Conservation (phyloP, 495 filamentous ascomycete species). For the Aspergillus heteromorphus region DNA sequence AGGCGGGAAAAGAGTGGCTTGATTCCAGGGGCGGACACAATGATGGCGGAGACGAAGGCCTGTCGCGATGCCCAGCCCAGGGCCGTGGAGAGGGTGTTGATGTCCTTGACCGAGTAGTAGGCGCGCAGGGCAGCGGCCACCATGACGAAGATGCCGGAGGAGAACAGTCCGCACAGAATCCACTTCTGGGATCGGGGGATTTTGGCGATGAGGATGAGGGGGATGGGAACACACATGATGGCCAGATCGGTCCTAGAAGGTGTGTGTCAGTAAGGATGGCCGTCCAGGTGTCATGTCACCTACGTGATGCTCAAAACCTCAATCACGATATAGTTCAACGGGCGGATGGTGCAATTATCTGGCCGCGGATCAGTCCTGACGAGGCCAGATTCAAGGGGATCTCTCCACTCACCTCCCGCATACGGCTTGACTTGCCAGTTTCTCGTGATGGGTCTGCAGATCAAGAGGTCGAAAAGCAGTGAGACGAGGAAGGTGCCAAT, state of each 20-base stretch:
- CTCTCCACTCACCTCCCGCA: slow-evolving; percentile 24
- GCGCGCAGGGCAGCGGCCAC: slow-evolving; percentile 16
- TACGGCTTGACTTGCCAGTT: slow-evolving; percentile 46
- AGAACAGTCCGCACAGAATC: slow-evolving; percentile 5
- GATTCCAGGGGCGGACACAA: slow-evolving; percentile 10
- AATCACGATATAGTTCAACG: slow-evolving; percentile 14
- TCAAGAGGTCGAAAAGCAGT: slow-evolving; percentile 33
- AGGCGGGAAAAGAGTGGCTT: slow-evolving; percentile 10
- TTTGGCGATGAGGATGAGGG: slow-evolving; percentile 2
- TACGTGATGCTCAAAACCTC: slow-evolving; percentile 15
- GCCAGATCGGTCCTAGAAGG: slow-evolving; percentile 4
- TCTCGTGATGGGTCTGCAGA: slow-evolving; percentile 37
- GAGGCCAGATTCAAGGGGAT: not conserved
- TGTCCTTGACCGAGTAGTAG: slow-evolving; percentile 11
- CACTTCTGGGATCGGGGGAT: slow-evolving; percentile 4
- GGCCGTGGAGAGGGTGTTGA: slow-evolving; percentile 8
- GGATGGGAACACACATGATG: slow-evolving; percentile 10
- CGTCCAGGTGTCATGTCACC: not conserved
- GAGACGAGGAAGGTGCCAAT: slow-evolving; percentile 36
- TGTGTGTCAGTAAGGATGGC: slow-evolving; percentile 9
- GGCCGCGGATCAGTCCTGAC: not conserved
- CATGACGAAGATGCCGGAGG: slow-evolving; percentile 19
- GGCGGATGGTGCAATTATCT: slow-evolving; percentile 16
- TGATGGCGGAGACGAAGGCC: slow-evolving; percentile 11
- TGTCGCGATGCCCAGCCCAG: slow-evolving; percentile 17